Evolutionary conservation across 2,329 filamentous ascomycete genomes (phyloP), one percentile per base, ranked within the genome.

Genomic region (Fusarium sp.): DNA sequence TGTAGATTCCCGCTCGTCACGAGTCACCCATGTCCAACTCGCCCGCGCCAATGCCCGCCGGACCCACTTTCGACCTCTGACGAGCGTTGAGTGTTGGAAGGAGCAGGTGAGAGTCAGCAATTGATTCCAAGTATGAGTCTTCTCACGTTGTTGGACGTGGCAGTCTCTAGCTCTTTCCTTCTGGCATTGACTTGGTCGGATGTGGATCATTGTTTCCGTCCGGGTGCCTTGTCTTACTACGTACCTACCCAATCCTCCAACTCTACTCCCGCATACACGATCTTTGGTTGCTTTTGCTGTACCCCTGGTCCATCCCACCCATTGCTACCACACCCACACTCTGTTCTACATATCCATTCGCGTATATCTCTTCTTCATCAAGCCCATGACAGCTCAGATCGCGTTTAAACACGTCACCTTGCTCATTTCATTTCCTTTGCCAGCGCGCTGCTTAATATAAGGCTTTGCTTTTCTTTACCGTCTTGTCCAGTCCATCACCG

Each of bases 231-330:
- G 27, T 12, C 17, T 51, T 10, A 17, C 16, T 53, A 31, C 46
- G 46, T 53, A 53, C 46, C 17, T 53, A 53, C 46, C 17, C 17
- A 38, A 56, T 40, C 35, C 44, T 44, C 60, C 49, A 61, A 31
- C 61, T 60, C 63, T 63, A 29, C 53, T 53, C 66, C 69, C 49
- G 70, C 75, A 77, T 77, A 77, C 74, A 77, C 74, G 75, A 76
- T 73, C 64, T 65, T 58, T 76, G 27, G 57, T 76, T 76, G 70
- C 74, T 76, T 76, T 76, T 76, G 68, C 62, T 58, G 66, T 73
- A 46, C 67, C 67, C 75, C 71, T 72, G 67, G 69, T 68, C 69
- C 42, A 67, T 73, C 67, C 70, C 62, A 69, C 59, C 53, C 51
- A 62, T 70, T 74, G 60, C 55, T 66, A 74, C 73, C 63, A 69